Percentiles rank a stretch among this genome's conserved stretches.
Conservation (phyloP, 2,329 filamentous ascomycete genomes). For the Plectosphaerella plurivora region DNA sequence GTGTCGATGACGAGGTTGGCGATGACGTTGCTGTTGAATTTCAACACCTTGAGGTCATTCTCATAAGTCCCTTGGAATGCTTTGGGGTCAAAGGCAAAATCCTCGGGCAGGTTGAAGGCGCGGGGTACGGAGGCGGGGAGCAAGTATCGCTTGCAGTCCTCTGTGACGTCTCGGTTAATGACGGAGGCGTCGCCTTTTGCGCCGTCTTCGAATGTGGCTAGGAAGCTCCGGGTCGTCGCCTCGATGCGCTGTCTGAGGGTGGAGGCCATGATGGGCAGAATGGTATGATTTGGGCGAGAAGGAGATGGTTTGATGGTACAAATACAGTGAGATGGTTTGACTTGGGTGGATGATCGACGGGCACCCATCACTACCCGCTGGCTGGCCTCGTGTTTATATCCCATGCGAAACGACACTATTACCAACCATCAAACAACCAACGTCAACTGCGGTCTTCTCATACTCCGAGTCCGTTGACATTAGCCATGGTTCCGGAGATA, state of each 20-base stretch:
- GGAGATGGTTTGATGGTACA: no score
- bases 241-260: slow-evolving; percentile 2
- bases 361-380: no score
- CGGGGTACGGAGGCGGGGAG: neutral
- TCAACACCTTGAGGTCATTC: slow-evolving; percentile 1
- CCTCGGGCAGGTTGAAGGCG: slow-evolving; percentile 1
- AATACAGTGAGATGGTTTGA: no score
- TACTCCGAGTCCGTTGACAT: no score
- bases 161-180: slow-evolving; percentile 7
- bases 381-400: no score
- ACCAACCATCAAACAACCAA: no score
- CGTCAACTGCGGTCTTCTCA: no score
- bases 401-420: no score
- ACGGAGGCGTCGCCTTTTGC: slow-evolving; percentile 1
- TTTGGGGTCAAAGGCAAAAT: neutral
- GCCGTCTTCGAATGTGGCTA: slow-evolving; percentile 1
- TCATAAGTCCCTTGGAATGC: neutral
- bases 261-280: slow-evolving; percentile 2
- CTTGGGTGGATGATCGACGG: no score
- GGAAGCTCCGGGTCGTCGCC: neutral
- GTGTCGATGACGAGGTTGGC: slow-evolving; percentile 7
- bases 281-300: neutral
- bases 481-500: no score
- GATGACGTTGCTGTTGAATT: neutral
- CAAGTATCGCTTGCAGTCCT: slow-evolving; percentile 4